A percentile compares a stretch with the other conserved stretches of the same genome.
These are phyloP conservation scores for Xylaria curta DNA, from an alignment of 495 filamentous ascomycete genomes.

Conservation along the genomic window DNA sequence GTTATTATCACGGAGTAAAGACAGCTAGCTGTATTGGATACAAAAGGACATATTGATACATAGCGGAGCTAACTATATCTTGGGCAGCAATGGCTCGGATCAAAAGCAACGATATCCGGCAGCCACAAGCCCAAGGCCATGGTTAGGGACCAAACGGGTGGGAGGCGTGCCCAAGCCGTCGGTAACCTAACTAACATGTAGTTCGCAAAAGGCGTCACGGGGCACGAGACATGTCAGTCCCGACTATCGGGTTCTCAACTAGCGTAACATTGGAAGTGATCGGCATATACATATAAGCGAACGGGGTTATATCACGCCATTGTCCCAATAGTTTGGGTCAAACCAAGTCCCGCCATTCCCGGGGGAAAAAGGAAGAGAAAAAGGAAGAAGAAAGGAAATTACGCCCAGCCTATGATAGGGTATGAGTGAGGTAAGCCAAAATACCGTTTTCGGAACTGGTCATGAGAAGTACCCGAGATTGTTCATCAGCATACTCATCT, in stretches of 20 bases:
- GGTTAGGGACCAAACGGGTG: background rate
- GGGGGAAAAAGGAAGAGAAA: background rate
- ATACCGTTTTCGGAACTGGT: slow-evolving; percentile 12
- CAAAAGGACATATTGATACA: background rate
- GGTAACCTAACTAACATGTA: background rate
- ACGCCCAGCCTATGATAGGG: background rate
- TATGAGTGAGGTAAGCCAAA: background rate
- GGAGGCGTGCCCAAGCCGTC: background rate
- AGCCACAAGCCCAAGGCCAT: slow-evolving; percentile 14
- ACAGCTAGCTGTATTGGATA: background rate
- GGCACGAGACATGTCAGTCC: background rate
- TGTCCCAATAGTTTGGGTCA: slow-evolving; percentile 22
- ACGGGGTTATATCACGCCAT: slow-evolving; percentile 1
- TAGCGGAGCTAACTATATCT: background rate
- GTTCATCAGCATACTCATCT: background rate
- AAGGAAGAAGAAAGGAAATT: background rate
- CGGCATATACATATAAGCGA: background rate
- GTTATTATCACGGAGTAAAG: background rate
- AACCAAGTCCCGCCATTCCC: background rate
- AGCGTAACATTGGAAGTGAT: background rate
- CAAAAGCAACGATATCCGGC: background rate
- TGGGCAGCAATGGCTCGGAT: background rate
- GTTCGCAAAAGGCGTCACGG: background rate
- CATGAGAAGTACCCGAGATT: background rate
- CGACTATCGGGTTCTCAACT: background rate